Conservation (phyloP, 1,284 basidiomycete genomes). For the Ganoderma resinaceum region DNA sequence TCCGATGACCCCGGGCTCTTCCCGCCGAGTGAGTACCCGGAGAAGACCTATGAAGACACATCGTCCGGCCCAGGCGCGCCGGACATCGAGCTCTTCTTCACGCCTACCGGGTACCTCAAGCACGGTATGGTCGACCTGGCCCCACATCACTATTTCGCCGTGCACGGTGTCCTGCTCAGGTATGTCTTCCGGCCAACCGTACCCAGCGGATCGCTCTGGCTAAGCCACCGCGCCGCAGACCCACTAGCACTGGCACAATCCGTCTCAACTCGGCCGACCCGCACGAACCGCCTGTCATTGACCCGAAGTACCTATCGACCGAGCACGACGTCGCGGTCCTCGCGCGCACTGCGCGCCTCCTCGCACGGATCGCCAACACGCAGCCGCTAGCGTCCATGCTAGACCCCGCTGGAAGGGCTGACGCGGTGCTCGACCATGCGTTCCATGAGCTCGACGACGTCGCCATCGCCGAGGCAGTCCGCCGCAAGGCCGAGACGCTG, state of each 20-base stretch:
- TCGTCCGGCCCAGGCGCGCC: conserved; percentile 63
- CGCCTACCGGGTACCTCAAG: conserved; percentile 52
- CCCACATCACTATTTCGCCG: conserved; percentile 36
- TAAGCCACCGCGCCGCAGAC: conserved; percentile 37
- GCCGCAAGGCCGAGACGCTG: conserved; percentile 60
- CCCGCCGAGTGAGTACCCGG: conserved; percentile 34
- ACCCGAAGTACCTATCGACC: conserved; percentile 59
- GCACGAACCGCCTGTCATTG: conserved; percentile 50
- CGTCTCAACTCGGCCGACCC: conserved; percentile 48
- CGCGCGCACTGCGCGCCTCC: conserved; percentile 58
- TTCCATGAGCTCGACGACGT: conserved; percentile 39
- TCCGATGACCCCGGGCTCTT: conserved; percentile 62
- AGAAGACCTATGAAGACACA: conserved; percentile 49
- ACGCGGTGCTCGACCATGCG: conserved; percentile 38
- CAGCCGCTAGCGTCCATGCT: conserved; percentile 56
- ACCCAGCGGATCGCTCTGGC: background rate
- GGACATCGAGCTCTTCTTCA: conserved; percentile 66
- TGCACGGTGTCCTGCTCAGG: conserved; percentile 43
- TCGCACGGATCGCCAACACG: conserved; percentile 55
- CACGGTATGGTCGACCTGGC: conserved; percentile 31
- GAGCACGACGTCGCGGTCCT: conserved; percentile 62
- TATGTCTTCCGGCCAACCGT: conserved; percentile 14
- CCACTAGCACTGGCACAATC: conserved; percentile 51
- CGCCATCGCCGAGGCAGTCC: conserved; percentile 45
- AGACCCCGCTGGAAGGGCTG: conserved; percentile 43